Conservation (phyloP, 2,329 filamentous ascomycete genomes). For the Penicillium sp. region DNA sequence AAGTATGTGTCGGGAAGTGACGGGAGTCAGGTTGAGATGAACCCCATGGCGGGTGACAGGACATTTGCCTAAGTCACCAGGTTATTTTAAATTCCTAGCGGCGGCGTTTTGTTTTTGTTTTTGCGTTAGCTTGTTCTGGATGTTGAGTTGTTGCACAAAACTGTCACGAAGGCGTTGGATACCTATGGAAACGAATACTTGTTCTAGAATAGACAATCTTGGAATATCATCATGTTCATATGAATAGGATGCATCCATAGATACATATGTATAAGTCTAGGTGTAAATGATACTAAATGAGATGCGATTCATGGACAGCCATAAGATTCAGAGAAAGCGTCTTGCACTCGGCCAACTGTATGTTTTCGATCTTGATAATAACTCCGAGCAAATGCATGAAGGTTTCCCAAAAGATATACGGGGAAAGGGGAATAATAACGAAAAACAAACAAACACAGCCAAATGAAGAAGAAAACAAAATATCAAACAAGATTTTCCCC, state of each 20-base stretch:
- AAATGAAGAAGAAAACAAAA: background rate
- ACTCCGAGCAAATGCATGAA: slow-evolving; percentile 11
- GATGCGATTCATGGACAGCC: background rate
- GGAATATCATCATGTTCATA: background rate
- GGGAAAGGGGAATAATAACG: background rate
- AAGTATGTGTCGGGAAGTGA: background rate
- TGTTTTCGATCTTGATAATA: background rate
- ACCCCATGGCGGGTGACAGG: background rate
- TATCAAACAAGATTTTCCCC: background rate
- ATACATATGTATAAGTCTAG: background rate
- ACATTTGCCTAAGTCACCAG: background rate
- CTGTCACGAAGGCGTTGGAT: no score
- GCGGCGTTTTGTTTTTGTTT: background rate
- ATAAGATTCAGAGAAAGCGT: background rate
- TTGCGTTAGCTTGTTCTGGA: background rate
- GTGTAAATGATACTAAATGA: background rate
- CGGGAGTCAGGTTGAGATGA: background rate
- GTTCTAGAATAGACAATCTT: background rate
- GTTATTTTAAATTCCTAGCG: background rate
- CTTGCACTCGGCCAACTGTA: background rate
- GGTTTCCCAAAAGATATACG: background rate
- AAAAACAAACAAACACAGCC: background rate
- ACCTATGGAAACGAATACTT: background rate
- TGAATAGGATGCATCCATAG: background rate
- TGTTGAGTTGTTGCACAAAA: background rate